Conservation (phyloP, 2,329 filamentous ascomycete species). For the Rhexocercosporidium sp. region DNA sequence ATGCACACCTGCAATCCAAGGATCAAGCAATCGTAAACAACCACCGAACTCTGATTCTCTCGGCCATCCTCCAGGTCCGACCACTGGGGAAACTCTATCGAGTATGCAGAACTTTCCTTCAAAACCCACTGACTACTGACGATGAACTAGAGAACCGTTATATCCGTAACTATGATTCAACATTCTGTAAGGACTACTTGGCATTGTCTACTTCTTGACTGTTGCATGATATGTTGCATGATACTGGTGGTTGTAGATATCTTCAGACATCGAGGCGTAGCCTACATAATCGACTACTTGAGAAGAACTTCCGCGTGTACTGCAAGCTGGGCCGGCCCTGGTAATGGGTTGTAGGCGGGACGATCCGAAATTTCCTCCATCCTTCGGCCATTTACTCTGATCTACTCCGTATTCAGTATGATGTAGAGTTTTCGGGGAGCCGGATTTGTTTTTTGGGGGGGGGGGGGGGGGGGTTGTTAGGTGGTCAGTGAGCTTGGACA, state of each 20-base stretch:
- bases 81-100: background rate
- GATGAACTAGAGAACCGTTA: background rate
- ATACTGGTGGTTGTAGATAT: background rate
- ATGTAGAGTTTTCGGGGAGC: background rate
- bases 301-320: background rate
- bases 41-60: background rate
- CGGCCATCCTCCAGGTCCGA: background rate
- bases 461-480: too few relatives aligned
- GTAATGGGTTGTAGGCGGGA: too few relatives aligned
- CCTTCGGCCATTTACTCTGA: background rate
- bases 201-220: background rate
- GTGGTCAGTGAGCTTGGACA: background rate
- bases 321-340: background rate
- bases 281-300: background rate
- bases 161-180: background rate
- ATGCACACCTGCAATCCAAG: background rate
- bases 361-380: too few relatives aligned
- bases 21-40: background rate
- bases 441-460: too few relatives aligned
- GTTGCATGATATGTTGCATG: background rate
- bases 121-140: background rate
- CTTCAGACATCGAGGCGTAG: background rate
- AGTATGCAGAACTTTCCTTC: background rate
- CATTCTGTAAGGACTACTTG: background rate
- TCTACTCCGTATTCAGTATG: too few relatives aligned